Evolutionary conservation across 106 monocot species (phyloP), one percentile per base, ranked within the genome.

Genomic region (Alisma plantagoaquatica): DNA sequence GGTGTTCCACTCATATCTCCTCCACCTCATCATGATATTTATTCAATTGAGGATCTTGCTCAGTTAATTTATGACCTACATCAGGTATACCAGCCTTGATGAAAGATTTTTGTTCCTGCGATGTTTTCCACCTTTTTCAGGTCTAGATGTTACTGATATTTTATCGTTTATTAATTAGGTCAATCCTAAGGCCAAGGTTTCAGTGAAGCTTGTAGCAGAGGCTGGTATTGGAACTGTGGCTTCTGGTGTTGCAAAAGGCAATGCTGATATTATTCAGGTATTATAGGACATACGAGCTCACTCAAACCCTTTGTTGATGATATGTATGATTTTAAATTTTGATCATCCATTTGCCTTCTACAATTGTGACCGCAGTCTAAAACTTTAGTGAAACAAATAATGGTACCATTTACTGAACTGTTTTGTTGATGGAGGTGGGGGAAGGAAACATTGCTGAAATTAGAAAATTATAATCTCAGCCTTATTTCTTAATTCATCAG

Each of bases 21-120:
- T 56, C 96, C 96, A 31, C 96, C 96, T n/a, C 96, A 96, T 73
- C 96, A 96, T 74, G 96, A 96, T 48, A 96, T 96, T 60, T 96
- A 96, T 69, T 96, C 96, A 20, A 96, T 96, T 56, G 96, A 96
- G 69, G 96, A 96, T 76, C 96, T 96, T 58, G 96, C 96, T 24
- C 96, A 96, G 65, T 76, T 96, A 53, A 96, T 96, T 62, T 96
- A 60, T 78, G 96, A 96, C 42, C 81, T 96, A 43, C 96, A 96
- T 79, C 96, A 96, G 84, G 96, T 96, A 50, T 46, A 25, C 3
- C 45, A 16, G 12, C 19, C 19, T 18, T 10, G 12, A 10, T 8
- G 12, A 10, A 46, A 17, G 5, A 8, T 46, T 10, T 46, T 46
- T 10, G 45, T 46, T 46, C 12, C n/a, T 17, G 11, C 17, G 7